Conservation (phyloP, 352 stramenopile genomes). For the Pseudoperonospora humuli region DNA sequence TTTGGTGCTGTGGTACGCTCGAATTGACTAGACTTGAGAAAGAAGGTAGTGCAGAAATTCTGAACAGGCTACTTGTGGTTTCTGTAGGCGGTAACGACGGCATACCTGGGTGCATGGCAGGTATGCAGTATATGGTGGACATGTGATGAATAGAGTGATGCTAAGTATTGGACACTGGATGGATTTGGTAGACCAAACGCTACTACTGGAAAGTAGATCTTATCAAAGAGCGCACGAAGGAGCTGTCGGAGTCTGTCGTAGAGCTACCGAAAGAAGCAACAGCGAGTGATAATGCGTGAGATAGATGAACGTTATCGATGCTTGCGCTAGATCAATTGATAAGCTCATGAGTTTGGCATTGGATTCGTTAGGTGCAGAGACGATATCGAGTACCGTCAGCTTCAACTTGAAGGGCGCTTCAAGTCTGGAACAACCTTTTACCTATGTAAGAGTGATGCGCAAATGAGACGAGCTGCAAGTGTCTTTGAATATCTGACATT, state of each 20-base stretch:
- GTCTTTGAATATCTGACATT: background rate
- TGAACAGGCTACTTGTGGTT: slow-evolving; percentile 1
- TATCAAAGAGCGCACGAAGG: slow-evolving; percentile 75
- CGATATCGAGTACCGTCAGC: slow-evolving; percentile 74
- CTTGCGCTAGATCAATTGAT: background rate
- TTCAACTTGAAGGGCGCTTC: slow-evolving; percentile 54
- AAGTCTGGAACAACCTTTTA: slow-evolving; percentile 74
- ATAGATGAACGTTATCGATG: background rate
- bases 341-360: slow-evolving; percentile 9
- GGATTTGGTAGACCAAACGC: slow-evolving; percentile 48
- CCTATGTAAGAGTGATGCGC: slow-evolving; percentile 40
- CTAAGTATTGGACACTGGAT: slow-evolving; percentile 1
- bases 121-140: slow-evolving; percentile 11
- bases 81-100: slow-evolving; percentile 55
- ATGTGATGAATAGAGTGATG: background rate
- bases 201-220: slow-evolving; percentile 88
- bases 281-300: slow-evolving; percentile 47
- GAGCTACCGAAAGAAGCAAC: slow-evolving; percentile 56
- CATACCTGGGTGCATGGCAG: slow-evolving; percentile 78
- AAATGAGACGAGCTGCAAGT: background rate
- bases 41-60: background rate
- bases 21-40: background rate
- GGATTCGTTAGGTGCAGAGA: slow-evolving; percentile 25
- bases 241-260: slow-evolving; percentile 51
- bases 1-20: slow-evolving; percentile 70